Conservation (phyloP, 208 protist species). For the Trichomonas vaginalis region DNA sequence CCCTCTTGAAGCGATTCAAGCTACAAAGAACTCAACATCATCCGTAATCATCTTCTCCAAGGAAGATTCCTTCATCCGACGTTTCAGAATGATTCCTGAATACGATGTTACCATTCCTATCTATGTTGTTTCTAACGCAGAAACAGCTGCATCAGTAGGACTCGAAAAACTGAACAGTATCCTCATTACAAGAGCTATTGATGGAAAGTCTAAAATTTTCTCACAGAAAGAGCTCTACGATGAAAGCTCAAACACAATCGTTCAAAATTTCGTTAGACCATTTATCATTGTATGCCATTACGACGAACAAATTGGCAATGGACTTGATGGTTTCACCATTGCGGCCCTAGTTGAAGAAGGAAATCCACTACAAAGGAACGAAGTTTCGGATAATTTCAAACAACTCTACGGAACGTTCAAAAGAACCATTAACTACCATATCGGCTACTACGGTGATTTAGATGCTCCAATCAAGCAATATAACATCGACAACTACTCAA, state of each 20-base stretch:
- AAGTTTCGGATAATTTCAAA: not conserved
- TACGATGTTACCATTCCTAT: not conserved
- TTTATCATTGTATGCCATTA: not conserved
- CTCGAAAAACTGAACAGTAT: not conserved
- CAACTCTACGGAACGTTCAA: not conserved
- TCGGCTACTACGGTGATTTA: not conserved
- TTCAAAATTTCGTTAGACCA: not conserved
- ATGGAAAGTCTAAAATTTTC: not conserved
- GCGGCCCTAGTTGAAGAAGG: not conserved
- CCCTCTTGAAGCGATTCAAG: not conserved
- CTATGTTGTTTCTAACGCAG: not conserved
- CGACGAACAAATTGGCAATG: not conserved
- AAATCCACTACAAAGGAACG: not conserved
- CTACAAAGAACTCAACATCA: not conserved
- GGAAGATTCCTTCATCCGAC: not conserved
- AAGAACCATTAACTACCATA: not conserved
- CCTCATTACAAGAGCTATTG: not conserved
- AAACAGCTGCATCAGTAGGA: not conserved
- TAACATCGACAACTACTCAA: not conserved
- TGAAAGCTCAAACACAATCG: not conserved
- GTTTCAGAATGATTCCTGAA: not conserved
- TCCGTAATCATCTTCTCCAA: not conserved
- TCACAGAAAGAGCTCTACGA: not conserved
- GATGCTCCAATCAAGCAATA: not conserved
- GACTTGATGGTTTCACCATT: not conserved